A percentile compares a stretch with the other conserved stretches of the same genome.
phyloP scores from a whole-genome alignment of 352 stramenopile genomes.

The Phytopythium oedochilum region DNA sequence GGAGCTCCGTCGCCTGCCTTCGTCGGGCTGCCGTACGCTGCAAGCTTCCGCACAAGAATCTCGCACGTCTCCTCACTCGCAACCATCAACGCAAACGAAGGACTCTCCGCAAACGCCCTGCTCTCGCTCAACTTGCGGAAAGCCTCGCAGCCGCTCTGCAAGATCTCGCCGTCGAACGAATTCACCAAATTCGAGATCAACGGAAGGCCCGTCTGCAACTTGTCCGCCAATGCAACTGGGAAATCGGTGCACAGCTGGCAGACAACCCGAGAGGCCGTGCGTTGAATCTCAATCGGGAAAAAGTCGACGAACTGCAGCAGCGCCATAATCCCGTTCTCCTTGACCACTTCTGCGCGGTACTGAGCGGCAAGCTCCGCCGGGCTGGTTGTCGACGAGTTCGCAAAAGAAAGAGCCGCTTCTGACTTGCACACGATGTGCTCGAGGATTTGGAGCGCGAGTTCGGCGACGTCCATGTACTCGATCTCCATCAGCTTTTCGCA shows the following conservation, averaged over 20 bases:
- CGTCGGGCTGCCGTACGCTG: conserved; percentile 12
- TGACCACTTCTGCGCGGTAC: conserved; percentile 38
- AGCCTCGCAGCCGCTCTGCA: conserved; percentile 42
- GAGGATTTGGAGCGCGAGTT: conserved; percentile 64
- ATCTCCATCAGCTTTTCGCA: conserved; percentile 75
- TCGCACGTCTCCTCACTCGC: conserved; percentile 37
- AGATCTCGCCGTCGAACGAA: conserved; percentile 51
- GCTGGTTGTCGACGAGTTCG: neutral
- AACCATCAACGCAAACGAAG: conserved; percentile 30
- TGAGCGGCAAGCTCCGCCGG: conserved; percentile 16
- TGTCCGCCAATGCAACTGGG: conserved; percentile 12
- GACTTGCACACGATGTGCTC: conserved; percentile 46
- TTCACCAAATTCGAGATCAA: conserved; percentile 41
- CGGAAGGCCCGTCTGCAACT: conserved; percentile 34
- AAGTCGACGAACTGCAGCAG: conserved; percentile 81
- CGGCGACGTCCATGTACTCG: conserved; percentile 81
- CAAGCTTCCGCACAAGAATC: conserved; percentile 26
- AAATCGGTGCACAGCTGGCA: conserved; percentile 47
- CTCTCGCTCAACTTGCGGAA: conserved; percentile 49
- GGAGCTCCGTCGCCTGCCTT: conserved; percentile 8
- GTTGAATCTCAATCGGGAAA: conserved; percentile 73
- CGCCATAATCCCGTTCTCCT: conserved; percentile 60
- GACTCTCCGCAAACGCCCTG: conserved; percentile 24
- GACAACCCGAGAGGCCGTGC: conserved; percentile 48
- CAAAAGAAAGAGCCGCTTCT: conserved; percentile 2